phyloP scores from a whole-genome alignment of 2,329 filamentous ascomycete species.

The Fusarium avenaceum region DNA sequence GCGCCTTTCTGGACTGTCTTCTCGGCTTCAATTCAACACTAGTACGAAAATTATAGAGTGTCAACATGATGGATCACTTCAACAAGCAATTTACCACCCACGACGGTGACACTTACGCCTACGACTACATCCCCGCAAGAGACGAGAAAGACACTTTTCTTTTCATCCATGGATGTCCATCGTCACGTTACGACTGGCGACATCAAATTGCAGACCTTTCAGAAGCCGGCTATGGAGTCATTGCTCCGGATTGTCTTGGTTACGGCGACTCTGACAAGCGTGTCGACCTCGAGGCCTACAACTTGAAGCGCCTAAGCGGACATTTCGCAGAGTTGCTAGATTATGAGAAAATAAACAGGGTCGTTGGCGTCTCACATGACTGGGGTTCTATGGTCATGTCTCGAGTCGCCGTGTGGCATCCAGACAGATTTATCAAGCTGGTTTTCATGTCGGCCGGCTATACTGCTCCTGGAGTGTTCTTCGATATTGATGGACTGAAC shows the following conservation, averaged over 20 bases:
- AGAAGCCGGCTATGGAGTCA: constrained; percentile 30
- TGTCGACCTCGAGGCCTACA: constrained; percentile 26
- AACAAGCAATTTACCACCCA: constrained; percentile 6
- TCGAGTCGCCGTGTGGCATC: constrained; percentile 29
- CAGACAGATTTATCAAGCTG: constrained; percentile 17
- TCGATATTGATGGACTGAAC: constrained; percentile 35
- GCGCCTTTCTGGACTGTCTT: no score
- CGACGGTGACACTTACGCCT: constrained; percentile 18
- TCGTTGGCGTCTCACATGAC: constrained; percentile 39
- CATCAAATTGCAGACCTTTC: constrained; percentile 31
- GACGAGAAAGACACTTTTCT: constrained; percentile 27
- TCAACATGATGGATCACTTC: constrained; percentile 3
- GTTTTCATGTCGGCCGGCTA: constrained; percentile 27
- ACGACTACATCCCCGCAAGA: constrained; percentile 19
- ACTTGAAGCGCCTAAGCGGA: constrained; percentile 14
- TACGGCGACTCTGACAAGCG: constrained; percentile 41
- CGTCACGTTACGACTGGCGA: constrained; percentile 38
- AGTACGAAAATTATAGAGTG: no score
- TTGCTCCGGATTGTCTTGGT: constrained; percentile 41
- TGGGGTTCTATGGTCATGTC: constrained; percentile 35
- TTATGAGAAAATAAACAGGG: constrained; percentile 17
- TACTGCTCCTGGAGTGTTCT: constrained; percentile 15
- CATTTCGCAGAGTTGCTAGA: constrained; percentile 36
- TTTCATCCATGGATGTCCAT: constrained; percentile 41
- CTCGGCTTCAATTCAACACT: no score